These are phyloP conservation scores for Beta lomatogona DNA, from an alignment of 179 eudicot genomes.

Conservation along the genomic window DNA sequence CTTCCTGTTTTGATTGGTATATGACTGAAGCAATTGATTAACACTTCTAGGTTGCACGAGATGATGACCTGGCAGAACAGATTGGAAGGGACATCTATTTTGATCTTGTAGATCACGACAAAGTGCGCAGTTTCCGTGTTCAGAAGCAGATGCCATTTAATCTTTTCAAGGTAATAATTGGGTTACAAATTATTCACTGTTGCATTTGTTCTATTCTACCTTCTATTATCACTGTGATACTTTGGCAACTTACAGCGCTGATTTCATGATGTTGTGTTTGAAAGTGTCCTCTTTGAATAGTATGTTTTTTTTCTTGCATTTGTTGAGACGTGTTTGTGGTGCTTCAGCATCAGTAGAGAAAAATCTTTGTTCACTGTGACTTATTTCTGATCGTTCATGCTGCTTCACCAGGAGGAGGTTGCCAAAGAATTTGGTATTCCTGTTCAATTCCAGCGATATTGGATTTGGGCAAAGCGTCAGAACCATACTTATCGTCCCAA, in stretches of 20 bases:
- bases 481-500: slow-evolving; percentile 92
- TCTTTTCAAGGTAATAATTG: slow-evolving; percentile 65
- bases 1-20: not conserved
- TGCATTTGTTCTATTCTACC: not conserved
- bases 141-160: slow-evolving; percentile 71
- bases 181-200: not conserved
- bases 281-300: not conserved
- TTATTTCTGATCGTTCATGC: slow-evolving; percentile 7
- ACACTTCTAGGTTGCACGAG: slow-evolving; percentile 72
- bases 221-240: not conserved
- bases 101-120: slow-evolving; percentile 96
- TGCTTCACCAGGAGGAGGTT: slow-evolving; percentile 66
- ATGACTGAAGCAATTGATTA: slow-evolving; percentile 21
- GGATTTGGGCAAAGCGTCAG: slow-evolving; percentile 96
- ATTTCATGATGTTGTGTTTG: no score
- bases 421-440: slow-evolving; percentile 93
- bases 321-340: not conserved
- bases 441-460: slow-evolving; percentile 77
- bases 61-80: slow-evolving; percentile 71
- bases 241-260: no score
- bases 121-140: slow-evolving; percentile 75
- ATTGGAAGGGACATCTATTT: slow-evolving; percentile 77
- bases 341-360: not conserved
- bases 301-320: not conserved
- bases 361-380: not conserved